A percentile compares a stretch with the other conserved stretches of the same genome.
These are phyloP conservation scores for Clavispora asparagi DNA, from an alignment of 805 yeast genomes.

Conservation along the genomic window DNA sequence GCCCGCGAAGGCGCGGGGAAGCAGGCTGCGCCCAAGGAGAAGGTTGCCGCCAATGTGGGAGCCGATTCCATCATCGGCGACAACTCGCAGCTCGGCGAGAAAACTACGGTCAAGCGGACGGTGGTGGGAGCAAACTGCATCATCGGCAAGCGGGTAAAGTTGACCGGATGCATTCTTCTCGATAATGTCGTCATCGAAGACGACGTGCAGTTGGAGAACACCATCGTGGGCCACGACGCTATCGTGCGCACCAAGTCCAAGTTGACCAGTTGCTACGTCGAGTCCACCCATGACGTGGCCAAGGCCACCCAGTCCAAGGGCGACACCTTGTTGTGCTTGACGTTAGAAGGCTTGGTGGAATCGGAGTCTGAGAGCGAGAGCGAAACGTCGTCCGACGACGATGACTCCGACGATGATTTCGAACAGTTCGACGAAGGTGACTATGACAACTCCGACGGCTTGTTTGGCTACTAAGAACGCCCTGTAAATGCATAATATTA, in stretches of 20 bases:
- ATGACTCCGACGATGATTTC: slow-evolving; percentile 27
- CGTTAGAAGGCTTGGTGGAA: slow-evolving; percentile 37
- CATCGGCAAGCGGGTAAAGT: slow-evolving; percentile 81
- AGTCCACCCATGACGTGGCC: slow-evolving; percentile 67
- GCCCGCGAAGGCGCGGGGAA: slow-evolving; percentile 38
- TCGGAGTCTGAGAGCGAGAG: slow-evolving; percentile 22
- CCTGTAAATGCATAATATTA: not conserved
- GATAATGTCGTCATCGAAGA: slow-evolving; percentile 72
- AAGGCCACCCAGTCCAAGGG: slow-evolving; percentile 53
- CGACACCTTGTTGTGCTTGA: slow-evolving; percentile 46
- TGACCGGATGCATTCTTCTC: slow-evolving; percentile 79
- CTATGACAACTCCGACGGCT: slow-evolving; percentile 51
- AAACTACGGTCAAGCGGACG: slow-evolving; percentile 80
- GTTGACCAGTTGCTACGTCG: slow-evolving; percentile 79
- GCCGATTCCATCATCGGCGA: slow-evolving; percentile 79
- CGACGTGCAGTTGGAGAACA: slow-evolving; percentile 77
- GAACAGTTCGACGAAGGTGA: slow-evolving; percentile 49
- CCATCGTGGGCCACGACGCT: slow-evolving; percentile 72
- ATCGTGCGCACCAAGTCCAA: slow-evolving; percentile 58
- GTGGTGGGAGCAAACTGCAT: slow-evolving; percentile 70
- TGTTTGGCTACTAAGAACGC: slow-evolving; percentile 33
- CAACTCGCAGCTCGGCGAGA: slow-evolving; percentile 66
- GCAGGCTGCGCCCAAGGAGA: slow-evolving; percentile 37
- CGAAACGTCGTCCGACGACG: slow-evolving; percentile 38
- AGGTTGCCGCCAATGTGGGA: slow-evolving; percentile 71